Base-by-base conservation (phyloP, 2,329 filamentous ascomycete species). In the Colletotrichum lupini region DNA sequence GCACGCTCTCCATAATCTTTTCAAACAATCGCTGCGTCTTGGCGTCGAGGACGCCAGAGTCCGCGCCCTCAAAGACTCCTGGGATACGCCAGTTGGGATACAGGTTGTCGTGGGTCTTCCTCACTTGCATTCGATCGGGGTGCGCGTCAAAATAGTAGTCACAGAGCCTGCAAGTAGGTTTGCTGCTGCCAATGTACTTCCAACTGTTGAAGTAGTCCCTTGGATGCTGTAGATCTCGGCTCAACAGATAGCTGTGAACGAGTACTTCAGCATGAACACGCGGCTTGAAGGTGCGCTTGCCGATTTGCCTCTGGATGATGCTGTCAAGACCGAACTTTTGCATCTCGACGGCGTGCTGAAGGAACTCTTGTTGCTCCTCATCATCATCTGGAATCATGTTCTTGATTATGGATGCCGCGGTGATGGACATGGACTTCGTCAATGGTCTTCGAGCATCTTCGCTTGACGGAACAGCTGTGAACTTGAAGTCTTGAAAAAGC, bases 151-250 rank as follows among this genome's bases (percentile, higher is more conserved):
- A 83, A 62, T 83, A 86, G 60, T 81, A 80, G 4, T 76, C 53
- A 30, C 84, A 86, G 1, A 86, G 78, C 0, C 79, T 77, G 42
- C 84, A 86, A 0, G 83, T 81, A 0, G 83, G 83, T 74, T 86
- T 86, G 76, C 83, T 84, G 32, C 77, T 78, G 0, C 83, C 84
- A n/a, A 86, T 83, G 66, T 85, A 85, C 16, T 74, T 77, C 69
- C 77, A 80, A 9, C 76, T 71, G 0, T 72, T 53, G 68, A 82
- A 85, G 77, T 83, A 85, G 3, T 42, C 32, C 5, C 5, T 19
- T 1, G 16, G 32, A 32, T 67, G 46, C 1, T 46, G 49, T 1
- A n/a, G 9, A 5, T 24, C 68, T 0, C 46, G 46, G 0, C 73
- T 30, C 0, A 74, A 12, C 0, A 68, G 53, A 46, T 79, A 78